Percentiles rank a stretch among this genome's conserved stretches.
phyloP scores from a whole-genome alignment of 2,329 filamentous ascomycete genomes.

The Fusarium camptoceras region DNA sequence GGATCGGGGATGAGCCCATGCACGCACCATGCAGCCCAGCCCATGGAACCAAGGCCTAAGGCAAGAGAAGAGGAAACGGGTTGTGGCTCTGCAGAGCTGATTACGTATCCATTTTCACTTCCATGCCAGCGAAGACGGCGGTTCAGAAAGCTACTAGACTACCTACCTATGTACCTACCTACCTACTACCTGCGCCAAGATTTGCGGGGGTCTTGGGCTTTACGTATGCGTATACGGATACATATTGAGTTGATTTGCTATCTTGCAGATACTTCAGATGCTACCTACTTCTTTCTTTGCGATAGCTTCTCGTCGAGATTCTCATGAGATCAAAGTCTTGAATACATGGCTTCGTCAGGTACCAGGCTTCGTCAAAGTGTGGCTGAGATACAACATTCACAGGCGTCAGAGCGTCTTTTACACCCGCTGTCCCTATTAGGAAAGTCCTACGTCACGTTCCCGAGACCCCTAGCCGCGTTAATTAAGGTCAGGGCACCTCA shows the following conservation, averaged over 20 bases:
- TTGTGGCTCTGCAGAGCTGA: constrained; percentile 39
- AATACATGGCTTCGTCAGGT: background rate
- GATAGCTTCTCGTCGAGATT: background rate
- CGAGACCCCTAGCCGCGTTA: constrained; percentile 27
- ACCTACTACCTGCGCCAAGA: constrained; percentile 27
- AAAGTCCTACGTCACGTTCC: constrained; percentile 33
- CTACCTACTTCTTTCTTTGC: background rate
- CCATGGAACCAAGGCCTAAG: constrained; percentile 31
- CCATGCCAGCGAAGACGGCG: constrained; percentile 25
- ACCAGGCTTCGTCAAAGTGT: constrained; percentile 19
- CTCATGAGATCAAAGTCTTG: background rate
- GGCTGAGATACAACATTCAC: constrained; percentile 25
- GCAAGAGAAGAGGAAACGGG: constrained; percentile 6
- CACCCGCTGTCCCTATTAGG: constrained; percentile 12
- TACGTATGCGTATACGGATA: constrained; percentile 7
- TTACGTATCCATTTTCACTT: constrained; percentile 42
- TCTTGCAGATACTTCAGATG: background rate
- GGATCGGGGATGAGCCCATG: background rate
- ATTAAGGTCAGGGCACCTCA: constrained; percentile 1
- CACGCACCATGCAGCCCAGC: constrained; percentile 4
- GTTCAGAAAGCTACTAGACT: background rate
- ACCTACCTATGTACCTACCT: no score
- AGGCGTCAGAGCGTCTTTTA: constrained; percentile 12
- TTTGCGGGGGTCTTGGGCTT: constrained; percentile 29
- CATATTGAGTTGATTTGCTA: background rate